Evolutionary conservation across 768 basidiomycete species (phyloP), one percentile per base, ranked within the genome.

Genomic region (Rhodotorula babjevae): DNA sequence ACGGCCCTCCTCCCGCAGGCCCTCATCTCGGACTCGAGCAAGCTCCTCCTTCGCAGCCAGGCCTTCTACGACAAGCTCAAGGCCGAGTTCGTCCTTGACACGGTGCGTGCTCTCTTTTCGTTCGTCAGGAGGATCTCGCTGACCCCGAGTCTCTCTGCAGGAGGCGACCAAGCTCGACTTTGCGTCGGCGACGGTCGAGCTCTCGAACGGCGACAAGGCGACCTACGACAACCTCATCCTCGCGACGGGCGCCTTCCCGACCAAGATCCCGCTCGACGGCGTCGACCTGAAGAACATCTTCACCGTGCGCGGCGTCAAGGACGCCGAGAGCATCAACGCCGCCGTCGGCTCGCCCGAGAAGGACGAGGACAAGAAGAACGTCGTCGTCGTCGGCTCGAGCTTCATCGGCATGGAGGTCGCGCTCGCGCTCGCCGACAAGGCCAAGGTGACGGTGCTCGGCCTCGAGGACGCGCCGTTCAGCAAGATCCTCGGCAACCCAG

Each of bases 331-430:
- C 0, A 77, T 79, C 65, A 69, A 69, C 62, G 44, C 70, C 15
- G 77, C 70, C 12, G 59, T 79, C 29, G 77, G 74, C 23, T 44
- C 59, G n/a, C 63, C 71, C 42, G 62, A 69, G 31, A 63, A 65
- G 61, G 68, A 69, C 59, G 64, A 65, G 33, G 61, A 60, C 53
- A 89, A 81, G 89, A 90, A 92, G 81, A 84, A 84, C 61, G 80
- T 89, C 70, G 91, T 92, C 46, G 86, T 94, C 21, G 88, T 95
- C 73, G 93, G 93, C 5, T 89, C 88, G 62, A 91, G 89, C 23
- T 96, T 94, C 83, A 96, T 96, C 77, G 87, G 89, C 67, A 91
- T 96, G 91, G 91, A 93, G 80, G 83, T 92, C n/a, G 91, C 91
- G 14, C 85, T 83, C n/a, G 89, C 91, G 1, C 81, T 90, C 5